A percentile compares a stretch with the other conserved stretches of the same genome.
Evolutionary conservation across 1,284 basidiomycete species (phyloP).

Genomic region (Puccinia polysora): DNA sequence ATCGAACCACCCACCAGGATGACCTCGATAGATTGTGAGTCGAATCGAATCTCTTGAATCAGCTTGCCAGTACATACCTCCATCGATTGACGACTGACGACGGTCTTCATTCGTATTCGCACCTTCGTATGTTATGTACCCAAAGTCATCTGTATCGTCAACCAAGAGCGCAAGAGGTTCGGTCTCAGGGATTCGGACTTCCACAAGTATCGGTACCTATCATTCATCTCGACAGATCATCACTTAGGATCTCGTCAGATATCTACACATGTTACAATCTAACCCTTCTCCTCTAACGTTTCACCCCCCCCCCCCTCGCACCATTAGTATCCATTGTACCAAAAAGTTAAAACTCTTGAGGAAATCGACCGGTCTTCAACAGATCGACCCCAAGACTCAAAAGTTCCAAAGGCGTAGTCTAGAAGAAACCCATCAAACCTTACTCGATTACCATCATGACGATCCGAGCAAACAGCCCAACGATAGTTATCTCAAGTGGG

Average conservation of each 20-base stretch:
- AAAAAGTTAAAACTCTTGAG: slow-evolving; percentile 12
- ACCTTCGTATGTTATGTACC: no score
- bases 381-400: slow-evolving; percentile 5
- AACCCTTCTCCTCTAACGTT: neutral
- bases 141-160: slow-evolving; percentile 23
- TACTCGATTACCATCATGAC: no score
- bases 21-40: no score
- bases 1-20: no score
- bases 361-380: slow-evolving; percentile 22
- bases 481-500: slow-evolving; percentile 12
- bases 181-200: slow-evolving; percentile 22
- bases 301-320: neutral
- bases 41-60: no score
- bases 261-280: neutral
- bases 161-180: slow-evolving; percentile 29
- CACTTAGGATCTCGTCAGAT: no score
- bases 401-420: slow-evolving; percentile 1
- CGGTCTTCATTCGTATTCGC: neutral
- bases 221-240: neutral
- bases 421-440: no score
- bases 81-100: no score
- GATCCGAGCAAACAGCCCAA: no score
- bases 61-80: no score
- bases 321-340: slow-evolving; percentile 14
- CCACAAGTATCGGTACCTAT: slow-evolving; percentile 19